Evolutionary conservation across 2,329 filamentous ascomycete genomes (phyloP).

Genomic region (Mycogone perniciosa): DNA sequence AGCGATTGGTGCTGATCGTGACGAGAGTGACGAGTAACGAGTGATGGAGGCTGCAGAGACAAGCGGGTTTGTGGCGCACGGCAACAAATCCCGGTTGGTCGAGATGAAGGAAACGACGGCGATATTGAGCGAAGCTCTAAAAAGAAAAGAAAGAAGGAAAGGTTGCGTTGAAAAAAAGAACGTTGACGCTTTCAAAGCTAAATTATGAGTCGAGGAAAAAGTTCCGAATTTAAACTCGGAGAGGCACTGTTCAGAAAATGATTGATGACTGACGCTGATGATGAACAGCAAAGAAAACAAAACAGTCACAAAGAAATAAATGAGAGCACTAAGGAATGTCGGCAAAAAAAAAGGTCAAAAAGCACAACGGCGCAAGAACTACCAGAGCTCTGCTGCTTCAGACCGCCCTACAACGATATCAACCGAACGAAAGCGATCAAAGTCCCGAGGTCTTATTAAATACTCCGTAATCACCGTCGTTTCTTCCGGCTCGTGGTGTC

Average conservation of each 20-base stretch:
- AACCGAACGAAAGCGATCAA: too few species aligned
- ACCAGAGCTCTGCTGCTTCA: slow-evolving; percentile 7
- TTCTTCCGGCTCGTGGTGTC: too few species aligned
- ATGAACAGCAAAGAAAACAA: neutral
- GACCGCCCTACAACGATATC: neutral
- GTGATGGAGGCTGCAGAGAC: neutral
- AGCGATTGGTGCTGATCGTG: neutral
- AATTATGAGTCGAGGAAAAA: too few species aligned
- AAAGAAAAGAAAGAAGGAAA: neutral
- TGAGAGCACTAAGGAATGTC: too few species aligned
- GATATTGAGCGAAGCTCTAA: neutral
- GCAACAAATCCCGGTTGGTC: neutral
- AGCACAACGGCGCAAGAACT: slow-evolving; percentile 1
- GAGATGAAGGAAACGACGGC: neutral
- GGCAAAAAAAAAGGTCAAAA: neutral
- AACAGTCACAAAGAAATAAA: neutral
- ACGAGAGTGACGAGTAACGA: neutral
- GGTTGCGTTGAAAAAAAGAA: neutral
- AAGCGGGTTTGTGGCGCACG: slow-evolving; percentile 3
- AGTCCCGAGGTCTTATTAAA: too few species aligned
- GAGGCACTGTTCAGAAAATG: neutral
- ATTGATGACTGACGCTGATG: neutral
- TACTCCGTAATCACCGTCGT: too few species aligned
- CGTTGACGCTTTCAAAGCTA: too few species aligned
- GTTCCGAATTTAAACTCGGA: neutral